phyloP scores from a whole-genome alignment of 768 basidiomycete genomes.

The Auriscalpium microsporum region DNA sequence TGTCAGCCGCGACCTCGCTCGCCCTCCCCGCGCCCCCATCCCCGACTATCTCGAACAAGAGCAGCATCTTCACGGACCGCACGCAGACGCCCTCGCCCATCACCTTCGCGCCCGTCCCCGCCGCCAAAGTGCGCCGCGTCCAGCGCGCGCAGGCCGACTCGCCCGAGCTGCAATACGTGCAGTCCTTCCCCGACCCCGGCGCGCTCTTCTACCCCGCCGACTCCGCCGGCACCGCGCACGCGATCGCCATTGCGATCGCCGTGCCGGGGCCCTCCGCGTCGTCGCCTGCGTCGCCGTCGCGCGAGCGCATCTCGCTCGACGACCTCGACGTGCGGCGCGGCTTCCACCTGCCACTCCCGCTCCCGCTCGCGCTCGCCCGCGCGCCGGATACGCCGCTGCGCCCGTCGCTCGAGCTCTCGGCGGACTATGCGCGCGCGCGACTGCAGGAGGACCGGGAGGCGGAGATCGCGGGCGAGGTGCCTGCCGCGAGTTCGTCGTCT shows the following conservation, averaged over 20 bases:
- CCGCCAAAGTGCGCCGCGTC: background rate
- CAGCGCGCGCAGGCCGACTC: background rate
- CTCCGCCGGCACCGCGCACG: background rate
- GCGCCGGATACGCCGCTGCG: background rate
- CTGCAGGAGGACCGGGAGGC: background rate
- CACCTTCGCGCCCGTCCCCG: constrained; percentile 3
- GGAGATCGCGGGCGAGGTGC: background rate
- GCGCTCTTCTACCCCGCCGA: background rate
- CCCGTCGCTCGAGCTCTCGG: constrained; percentile 6
- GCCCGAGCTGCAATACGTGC: background rate
- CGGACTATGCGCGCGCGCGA: constrained; percentile 3
- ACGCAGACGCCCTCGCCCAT: constrained; percentile 10
- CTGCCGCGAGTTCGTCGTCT: background rate
- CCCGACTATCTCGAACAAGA: background rate
- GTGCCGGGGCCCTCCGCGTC: background rate
- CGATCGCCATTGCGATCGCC: no score
- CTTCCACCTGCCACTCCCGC: constrained; percentile 10
- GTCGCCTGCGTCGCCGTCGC: constrained; percentile 4
- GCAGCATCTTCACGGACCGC: background rate
- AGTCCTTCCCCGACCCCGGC: background rate
- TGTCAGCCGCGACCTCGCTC: background rate
- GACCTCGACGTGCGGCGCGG: background rate
- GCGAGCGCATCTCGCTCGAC: constrained; percentile 3
- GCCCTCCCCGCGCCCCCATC: background rate
- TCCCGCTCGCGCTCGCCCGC: constrained; percentile 2